A percentile compares a stretch with the other conserved stretches of the same genome.
phyloP scores from a whole-genome alignment of 352 stramenopile species.

The Phytopythium boreale region DNA sequence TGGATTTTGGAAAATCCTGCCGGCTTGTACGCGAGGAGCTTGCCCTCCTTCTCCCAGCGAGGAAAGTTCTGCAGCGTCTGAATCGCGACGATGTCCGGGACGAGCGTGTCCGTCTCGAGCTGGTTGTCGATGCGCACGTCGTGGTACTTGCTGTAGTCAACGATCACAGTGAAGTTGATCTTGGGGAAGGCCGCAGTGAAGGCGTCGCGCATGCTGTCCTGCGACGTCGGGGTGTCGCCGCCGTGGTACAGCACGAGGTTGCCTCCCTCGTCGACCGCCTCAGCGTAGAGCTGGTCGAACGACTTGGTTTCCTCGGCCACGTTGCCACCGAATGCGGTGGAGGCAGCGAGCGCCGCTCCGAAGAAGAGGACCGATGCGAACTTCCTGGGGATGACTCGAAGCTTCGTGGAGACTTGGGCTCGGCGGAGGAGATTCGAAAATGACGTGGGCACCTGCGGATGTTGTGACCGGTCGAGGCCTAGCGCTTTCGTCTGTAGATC shows the following conservation, averaged over 20 bases:
- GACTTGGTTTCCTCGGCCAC: conserved; percentile 40
- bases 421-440: background rate
- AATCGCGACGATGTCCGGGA: conserved; percentile 37
- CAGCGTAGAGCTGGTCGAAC: conserved; percentile 39
- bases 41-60: conserved; percentile 33
- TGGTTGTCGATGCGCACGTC: conserved; percentile 63
- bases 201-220: conserved; percentile 16
- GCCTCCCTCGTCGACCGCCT: conserved; percentile 48
- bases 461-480: too few relatives aligned
- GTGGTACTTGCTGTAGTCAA: conserved; percentile 59
- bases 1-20: conserved; percentile 55
- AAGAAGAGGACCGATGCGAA: background rate
- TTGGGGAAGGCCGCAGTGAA: conserved; percentile 35
- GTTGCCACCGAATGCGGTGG: conserved; percentile 1
- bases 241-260: conserved; percentile 46
- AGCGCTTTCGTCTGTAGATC: too few relatives aligned
- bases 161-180: conserved; percentile 59
- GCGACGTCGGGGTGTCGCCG: conserved; percentile 28
- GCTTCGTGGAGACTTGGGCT: background rate
- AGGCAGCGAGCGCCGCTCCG: conserved; percentile 8
- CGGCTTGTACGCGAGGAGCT: conserved; percentile 53
- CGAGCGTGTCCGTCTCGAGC: conserved; percentile 39
- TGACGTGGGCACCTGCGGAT: too few relatives aligned
- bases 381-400: background rate
- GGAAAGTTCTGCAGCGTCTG: conserved; percentile 57